Evolutionary conservation across 306 rosid species (phyloP), one percentile per base, ranked within the genome.

Genomic region (Fragaria iinumae): DNA sequence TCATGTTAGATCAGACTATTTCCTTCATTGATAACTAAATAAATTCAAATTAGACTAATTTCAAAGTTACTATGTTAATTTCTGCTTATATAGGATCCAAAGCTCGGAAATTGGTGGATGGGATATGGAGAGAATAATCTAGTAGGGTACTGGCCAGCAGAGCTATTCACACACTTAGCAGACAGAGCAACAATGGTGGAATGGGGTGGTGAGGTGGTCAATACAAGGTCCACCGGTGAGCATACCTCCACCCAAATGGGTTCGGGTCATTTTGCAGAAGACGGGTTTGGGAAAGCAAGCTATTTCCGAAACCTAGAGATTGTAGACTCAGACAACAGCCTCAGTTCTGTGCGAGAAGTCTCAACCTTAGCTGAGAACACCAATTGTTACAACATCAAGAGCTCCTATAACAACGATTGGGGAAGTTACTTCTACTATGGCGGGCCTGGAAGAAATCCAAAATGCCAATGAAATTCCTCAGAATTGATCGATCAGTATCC

Each of bases 181-280:
- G 82, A 87, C 6, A 93, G 79, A 17, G 99, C 97, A 0, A 95
- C 96, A 0, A 92, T 95, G 99, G 99, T 95, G 75, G 96, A 95
- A 29, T 95, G 99, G 99, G 99, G 99, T 1, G 97, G 99, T 2
- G 99, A 95, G 80, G 89, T 95, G 75, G 99, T 95, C 20, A 92
- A 95, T 81, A 57, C 97, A 0, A 81, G 90, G 16, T 76, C 91
- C 56, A 81, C 77, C 18, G 93, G 93, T 1, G 77, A 79, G 39
- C 99, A 95, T 89, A 95, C 99, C 10, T 80, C 93, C 39, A 95
- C 97, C 14, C 93, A 95, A 75, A 95, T 95, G 99, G 97, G 97
- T 0, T 95, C 99, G 0, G 99, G 99, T 1, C 91, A 76, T 68
- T 95, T 95, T 2, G 87, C 99, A 0, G 86, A 69, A 0, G 97